phyloP scores from a whole-genome alignment of 108 stramenopile genomes.

The Hondaea fermentalgiana region DNA sequence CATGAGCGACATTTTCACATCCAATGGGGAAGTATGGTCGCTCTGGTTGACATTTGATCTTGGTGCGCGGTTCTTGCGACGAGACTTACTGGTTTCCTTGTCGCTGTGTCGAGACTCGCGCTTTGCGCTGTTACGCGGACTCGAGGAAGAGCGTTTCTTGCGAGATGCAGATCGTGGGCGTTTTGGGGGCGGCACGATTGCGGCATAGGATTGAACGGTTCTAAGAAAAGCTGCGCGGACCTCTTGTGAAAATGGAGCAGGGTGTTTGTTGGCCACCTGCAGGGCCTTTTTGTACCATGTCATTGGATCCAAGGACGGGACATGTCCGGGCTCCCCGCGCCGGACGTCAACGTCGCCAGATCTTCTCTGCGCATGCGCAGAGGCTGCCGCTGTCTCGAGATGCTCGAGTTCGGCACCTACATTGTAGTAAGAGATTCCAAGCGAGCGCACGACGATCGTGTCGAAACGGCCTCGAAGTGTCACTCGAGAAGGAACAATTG shows the following conservation, averaged over 20 bases:
- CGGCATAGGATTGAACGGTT: neutral
- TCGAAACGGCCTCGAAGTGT: neutral
- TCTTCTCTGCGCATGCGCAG: neutral
- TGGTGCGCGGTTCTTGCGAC: neutral
- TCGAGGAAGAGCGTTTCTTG: too few relatives aligned
- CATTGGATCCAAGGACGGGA: neutral
- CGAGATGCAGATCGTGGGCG: too few relatives aligned
- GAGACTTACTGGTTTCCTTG: neutral
- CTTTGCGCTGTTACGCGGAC: neutral
- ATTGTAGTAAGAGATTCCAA: neutral
- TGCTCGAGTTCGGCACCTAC: neutral
- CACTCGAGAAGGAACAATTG: neutral
- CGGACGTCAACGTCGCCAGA: neutral
- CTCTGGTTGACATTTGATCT: too few relatives aligned
- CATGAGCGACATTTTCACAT: neutral
- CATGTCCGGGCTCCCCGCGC: neutral
- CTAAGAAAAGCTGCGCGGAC: neutral
- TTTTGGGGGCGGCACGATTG: neutral
- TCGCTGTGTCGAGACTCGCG: neutral
- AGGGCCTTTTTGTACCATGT: neutral
- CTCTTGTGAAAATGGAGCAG: neutral
- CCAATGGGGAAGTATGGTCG: too few relatives aligned
- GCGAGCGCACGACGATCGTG: neutral
- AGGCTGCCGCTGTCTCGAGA: neutral
- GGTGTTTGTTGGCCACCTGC: neutral